Conservation (phyloP, 306 rosid species). For the Pyrus bretschneideri region DNA sequence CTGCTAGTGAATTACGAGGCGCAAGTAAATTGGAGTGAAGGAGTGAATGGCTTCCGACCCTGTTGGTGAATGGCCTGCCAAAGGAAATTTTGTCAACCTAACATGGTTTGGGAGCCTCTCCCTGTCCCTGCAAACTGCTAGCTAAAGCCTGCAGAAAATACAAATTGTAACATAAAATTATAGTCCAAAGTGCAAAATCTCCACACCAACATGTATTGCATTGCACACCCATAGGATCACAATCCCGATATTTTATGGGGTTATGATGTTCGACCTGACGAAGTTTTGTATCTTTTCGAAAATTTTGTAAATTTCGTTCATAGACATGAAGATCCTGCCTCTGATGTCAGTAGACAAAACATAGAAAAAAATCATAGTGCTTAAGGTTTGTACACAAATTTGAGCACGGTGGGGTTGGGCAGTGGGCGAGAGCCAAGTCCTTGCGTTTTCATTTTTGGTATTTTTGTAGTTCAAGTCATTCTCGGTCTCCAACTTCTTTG, state of each 20-base stretch:
- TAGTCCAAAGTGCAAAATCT: constrained; percentile 1
- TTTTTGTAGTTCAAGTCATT: no score
- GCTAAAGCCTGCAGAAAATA: neutral
- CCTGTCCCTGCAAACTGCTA: neutral
- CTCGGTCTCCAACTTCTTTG: no score
- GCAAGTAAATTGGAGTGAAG: neutral
- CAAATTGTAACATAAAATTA: constrained; percentile 23
- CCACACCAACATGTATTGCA: neutral
- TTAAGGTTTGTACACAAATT: no score
- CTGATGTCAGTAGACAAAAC: neutral
- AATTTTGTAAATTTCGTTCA: constrained; percentile 18
- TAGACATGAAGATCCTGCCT: neutral
- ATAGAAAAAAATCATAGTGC: neutral
- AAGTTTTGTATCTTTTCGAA: neutral
- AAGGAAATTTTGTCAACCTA: constrained; percentile 1
- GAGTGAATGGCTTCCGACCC: neutral
- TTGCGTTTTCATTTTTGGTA: no score
- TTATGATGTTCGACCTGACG: constrained; percentile 26
- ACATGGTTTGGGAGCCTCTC: constrained; percentile 11
- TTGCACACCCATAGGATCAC: constrained; percentile 22
- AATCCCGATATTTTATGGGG: constrained; percentile 37
- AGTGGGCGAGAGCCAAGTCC: no score
- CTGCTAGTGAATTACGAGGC: neutral
- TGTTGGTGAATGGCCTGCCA: neutral
- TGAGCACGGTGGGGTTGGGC: no score